Percentiles rank a stretch among this genome's conserved stretches.
phyloP scores from a whole-genome alignment of 495 filamentous ascomycete species.

The Hypoxylon fragiforme region DNA sequence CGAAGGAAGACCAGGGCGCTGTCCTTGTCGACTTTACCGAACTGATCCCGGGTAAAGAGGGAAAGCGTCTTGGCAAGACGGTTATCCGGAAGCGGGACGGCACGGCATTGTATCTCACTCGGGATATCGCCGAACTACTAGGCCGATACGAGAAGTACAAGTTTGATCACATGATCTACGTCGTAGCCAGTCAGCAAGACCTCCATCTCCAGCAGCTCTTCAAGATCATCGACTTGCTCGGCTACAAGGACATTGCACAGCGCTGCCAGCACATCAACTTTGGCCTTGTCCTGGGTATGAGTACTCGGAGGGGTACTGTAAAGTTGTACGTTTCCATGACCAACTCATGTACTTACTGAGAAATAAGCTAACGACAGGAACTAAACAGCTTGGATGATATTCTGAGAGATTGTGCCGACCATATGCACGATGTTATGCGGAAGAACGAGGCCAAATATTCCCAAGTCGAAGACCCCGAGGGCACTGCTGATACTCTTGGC shows the following conservation, averaged over 20 bases:
- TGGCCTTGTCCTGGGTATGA: constrained; percentile 64
- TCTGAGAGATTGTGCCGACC: constrained; percentile 60
- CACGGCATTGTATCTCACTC: constrained; percentile 66
- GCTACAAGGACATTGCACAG: constrained; percentile 58
- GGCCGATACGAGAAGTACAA: constrained; percentile 61
- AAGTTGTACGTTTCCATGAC: constrained; percentile 32
- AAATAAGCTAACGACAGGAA: constrained; percentile 16
- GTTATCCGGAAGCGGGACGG: constrained; percentile 64
- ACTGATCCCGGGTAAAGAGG: constrained; percentile 62
- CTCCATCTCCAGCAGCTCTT: constrained; percentile 65
- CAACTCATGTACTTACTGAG: not conserved
- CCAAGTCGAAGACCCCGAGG: constrained; percentile 60
- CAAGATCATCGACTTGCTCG: constrained; percentile 65
- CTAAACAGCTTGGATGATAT: constrained; percentile 64
- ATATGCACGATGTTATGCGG: constrained; percentile 68
- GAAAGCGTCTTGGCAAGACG: constrained; percentile 59
- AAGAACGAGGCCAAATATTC: constrained; percentile 63
- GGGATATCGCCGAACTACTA: constrained; percentile 66
- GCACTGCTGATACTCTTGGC: constrained; percentile 60
- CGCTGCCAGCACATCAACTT: constrained; percentile 67
- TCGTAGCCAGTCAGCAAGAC: constrained; percentile 64
- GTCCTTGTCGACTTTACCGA: constrained; percentile 86
- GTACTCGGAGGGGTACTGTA: constrained; percentile 61
- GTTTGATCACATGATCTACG: constrained; percentile 73
- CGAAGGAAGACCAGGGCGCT: constrained; percentile 84